A percentile compares a stretch with the other conserved stretches of the same genome.
These are phyloP conservation scores for Kwoniella europaea DNA, from an alignment of 768 basidiomycete species.

Conservation along the genomic window DNA sequence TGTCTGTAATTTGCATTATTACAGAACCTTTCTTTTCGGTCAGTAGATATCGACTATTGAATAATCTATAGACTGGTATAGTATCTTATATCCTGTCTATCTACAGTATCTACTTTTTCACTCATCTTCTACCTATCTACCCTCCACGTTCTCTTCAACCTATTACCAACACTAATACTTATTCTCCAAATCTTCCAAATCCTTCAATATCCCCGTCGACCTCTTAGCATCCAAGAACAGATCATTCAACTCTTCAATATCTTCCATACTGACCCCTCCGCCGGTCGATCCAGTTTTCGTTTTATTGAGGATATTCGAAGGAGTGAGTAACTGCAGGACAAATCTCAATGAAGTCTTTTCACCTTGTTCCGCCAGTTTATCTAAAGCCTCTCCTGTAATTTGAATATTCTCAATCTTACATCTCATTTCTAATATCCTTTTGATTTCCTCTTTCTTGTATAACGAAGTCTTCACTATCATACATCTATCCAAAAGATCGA, in stretches of 20 bases:
- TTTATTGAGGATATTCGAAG: slow-evolving; percentile 82
- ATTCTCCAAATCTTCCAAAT: slow-evolving; percentile 20
- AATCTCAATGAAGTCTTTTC: slow-evolving; percentile 83
- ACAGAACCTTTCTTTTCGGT: no score
- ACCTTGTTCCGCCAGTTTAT: slow-evolving; percentile 79
- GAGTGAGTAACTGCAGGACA: slow-evolving; percentile 86
- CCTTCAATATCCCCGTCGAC: slow-evolving; percentile 44
- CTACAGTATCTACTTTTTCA: no score
- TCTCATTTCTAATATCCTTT: slow-evolving; percentile 81
- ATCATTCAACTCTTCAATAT: slow-evolving; percentile 90
- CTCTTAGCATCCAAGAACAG: slow-evolving; percentile 90
- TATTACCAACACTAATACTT: no score
- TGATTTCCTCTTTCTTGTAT: slow-evolving; percentile 82
- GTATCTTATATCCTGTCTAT: no score
- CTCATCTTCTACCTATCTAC: no score
- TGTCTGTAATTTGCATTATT: no score
- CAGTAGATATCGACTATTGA: no score
- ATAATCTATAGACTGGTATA: no score
- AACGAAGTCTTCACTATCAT: slow-evolving; percentile 92
- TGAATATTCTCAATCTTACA: slow-evolving; percentile 84
- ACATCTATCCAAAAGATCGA: slow-evolving; percentile 90
- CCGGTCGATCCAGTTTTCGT: slow-evolving; percentile 68
- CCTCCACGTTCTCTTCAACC: no score
- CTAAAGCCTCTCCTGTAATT: slow-evolving; percentile 75
- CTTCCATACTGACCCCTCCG: slow-evolving; percentile 73